Evolutionary conservation across 208 protist species (phyloP).

Genomic region (Porcisia deanei): DNA sequence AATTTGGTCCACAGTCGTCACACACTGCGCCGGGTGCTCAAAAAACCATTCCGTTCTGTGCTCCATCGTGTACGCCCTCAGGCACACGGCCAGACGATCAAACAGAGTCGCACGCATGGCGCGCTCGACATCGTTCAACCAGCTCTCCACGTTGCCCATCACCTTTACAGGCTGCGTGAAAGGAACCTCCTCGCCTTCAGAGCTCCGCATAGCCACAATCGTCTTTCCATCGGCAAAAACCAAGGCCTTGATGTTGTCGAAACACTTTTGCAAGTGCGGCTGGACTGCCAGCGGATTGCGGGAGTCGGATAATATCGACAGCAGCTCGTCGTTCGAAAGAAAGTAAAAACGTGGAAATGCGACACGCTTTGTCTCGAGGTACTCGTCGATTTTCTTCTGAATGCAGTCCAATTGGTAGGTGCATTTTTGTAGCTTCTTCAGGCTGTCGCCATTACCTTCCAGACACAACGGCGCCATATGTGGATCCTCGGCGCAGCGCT

Average conservation of each 20-base stretch:
- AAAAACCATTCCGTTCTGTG: conserved; percentile 89
- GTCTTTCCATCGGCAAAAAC: conserved; percentile 77
- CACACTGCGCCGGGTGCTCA: conserved; percentile 91
- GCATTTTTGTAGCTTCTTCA: conserved; percentile 88
- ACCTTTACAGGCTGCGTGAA: conserved; percentile 84
- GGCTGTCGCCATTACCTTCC: conserved; percentile 55
- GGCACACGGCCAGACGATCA: conserved; percentile 52
- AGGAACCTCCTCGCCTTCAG: conserved; percentile 88
- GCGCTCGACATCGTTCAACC: conserved; percentile 92
- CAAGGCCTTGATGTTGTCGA: conserved; percentile 93
- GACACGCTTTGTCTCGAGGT: conserved; percentile 95
- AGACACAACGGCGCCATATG: conserved; percentile 85
- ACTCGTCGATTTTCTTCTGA: conserved; percentile 95
- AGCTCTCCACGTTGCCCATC: conserved; percentile 94
- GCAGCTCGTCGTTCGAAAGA: conserved; percentile 97
- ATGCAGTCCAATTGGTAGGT: conserved; percentile 92
- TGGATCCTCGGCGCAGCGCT: conserved; percentile 59
- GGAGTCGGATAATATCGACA: conserved; percentile 97
- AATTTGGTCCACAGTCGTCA: conserved; percentile 88
- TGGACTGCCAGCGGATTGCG: conserved; percentile 94
- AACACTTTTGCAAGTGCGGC: conserved; percentile 96
- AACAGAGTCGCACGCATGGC: conserved; percentile 89
- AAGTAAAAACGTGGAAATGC: conserved; percentile 98
- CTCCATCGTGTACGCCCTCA: conserved; percentile 58
- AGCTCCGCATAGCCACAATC: conserved; percentile 87